Base-by-base conservation (phyloP, 108 stramenopile species). In the Pseudonitzschia delicatissima region DNA sequence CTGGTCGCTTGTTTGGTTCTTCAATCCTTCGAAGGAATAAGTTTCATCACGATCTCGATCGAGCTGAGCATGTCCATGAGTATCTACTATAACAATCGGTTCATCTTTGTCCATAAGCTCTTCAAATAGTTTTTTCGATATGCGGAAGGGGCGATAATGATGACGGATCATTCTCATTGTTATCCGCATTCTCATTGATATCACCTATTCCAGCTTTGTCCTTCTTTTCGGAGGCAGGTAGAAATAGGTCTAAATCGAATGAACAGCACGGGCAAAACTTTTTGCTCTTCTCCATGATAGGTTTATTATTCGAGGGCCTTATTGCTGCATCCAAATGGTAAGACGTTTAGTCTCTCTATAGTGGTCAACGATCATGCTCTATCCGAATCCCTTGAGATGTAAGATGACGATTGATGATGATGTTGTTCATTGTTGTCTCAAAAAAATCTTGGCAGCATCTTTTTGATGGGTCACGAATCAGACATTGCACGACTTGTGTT, bases 31-130 rank as follows among this genome's bases (percentile, higher is more conserved):
- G 21, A 23, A 7, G 12, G 6, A 17, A 60, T 61, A 62, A 2
- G 77, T 73, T 27, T 79, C 74, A 45, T 82, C 53, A 31, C 57
- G 63, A n/a, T 80, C 82, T 62, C 90, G 58, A 66, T 85, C 57
- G 32, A 91, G 60, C 74, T 91, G 87, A 2, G 90, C 83, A 64
- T 91, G 90, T 5, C 87, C 80, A 60, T 91, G 91, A 25, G 91
- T 87, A 76, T 88, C 91, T 23, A 91, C 79, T 7, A 91, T 64
- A 20, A 83, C 17, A 17, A 77, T 36, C 18, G 60, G 45, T 5
- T 64, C 39, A 3, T 5, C 34, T 6, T 32, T 31, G 26, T 15
- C 39, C 62, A 58, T 45, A 9, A 63, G 60, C 35, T 18, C n/a
- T 21, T 68, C 44, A 12, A 53, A 12, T n/a, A 11, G 69, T 63